Base-by-base conservation (phyloP, 2,329 filamentous ascomycete species). In the Trichoderma atrobrunneum region DNA sequence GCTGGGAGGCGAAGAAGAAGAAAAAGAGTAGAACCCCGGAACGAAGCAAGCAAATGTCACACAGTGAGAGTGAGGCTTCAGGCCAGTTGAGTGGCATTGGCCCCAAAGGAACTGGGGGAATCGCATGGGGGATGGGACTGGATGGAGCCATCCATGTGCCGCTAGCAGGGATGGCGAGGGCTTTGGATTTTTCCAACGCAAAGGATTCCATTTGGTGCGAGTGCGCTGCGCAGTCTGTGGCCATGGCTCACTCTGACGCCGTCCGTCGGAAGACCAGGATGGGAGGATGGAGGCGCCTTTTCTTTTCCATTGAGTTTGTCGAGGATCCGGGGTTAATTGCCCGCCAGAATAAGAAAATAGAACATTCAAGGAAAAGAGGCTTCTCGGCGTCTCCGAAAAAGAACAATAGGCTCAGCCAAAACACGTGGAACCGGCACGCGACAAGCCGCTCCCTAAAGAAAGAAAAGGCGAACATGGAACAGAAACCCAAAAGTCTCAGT, bases 381-480 rank as follows among this genome's bases (percentile, higher is more conserved):
- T 21, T 56, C n/a, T 70, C 68, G 68, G 68, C 68, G 60, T 70
- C 21, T 39, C 68, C 68, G 68, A 63, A 70, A 39, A 26, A 48
- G 39, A 69, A 62, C 34, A 59, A 59, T 48, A 32, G 54, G 30
- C 24, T 24, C 54, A 30, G 65, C 26, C 54, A 48, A 51, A 32
- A 16, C 66, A 69, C 66, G 66, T 69, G 66, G 51, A 69, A 60
- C 30, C 56, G 62, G 39, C 59, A 70, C 68, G 60, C 59, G 68
- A 64, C 67, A 63, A 28, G 28, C 63, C 21, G 28, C 63, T 54
- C n/a, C 30, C 30, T 56, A 32, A 54, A 34, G 39, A 63, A 43
- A 16, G 16, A 43, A 63, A 36, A 36, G 34, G 34, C 34, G 34
- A 59, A 21, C 7, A 18, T 7, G 7, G 43, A 51, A 21, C 43